Conservation (phyloP, 106 monocot species). For the Allium sativum region DNA sequence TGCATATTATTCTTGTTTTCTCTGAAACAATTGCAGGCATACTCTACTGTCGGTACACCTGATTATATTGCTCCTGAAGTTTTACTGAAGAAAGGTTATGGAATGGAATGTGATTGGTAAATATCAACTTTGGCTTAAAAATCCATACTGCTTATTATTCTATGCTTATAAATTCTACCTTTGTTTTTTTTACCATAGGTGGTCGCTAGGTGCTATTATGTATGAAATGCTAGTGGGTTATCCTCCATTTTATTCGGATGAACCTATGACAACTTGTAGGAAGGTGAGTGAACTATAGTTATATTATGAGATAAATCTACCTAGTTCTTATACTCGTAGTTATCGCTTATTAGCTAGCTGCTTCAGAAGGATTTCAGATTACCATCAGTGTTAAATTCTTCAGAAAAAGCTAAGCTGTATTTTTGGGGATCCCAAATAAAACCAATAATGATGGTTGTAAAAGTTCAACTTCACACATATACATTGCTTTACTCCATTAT, state of each 20-base stretch:
- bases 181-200: constrained; percentile 17
- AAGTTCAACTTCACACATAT: neutral
- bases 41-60: constrained; percentile 21
- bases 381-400: too few relatives aligned
- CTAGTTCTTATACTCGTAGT: too few relatives aligned
- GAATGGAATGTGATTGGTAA: constrained; percentile 23
- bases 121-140: neutral
- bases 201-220: constrained; percentile 38
- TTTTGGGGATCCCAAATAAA: too few relatives aligned
- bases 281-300: constrained; percentile 19
- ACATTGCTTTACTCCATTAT: neutral
- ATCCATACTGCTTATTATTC: neutral
- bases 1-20: neutral
- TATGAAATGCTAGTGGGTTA: constrained; percentile 34
- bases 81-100: constrained; percentile 21
- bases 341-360: too few relatives aligned
- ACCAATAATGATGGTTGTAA: neutral
- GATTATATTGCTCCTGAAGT: constrained; percentile 27
- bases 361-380: too few relatives aligned
- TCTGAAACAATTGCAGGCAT: constrained; percentile 8
- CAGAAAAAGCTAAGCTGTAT: too few relatives aligned
- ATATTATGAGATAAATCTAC: neutral
- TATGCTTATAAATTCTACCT: neutral
- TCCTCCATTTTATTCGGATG: constrained; percentile 47
- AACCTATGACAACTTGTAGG: constrained; percentile 41